Conservation (phyloP, 805 yeast species). For the Sungouiella thailandica region DNA sequence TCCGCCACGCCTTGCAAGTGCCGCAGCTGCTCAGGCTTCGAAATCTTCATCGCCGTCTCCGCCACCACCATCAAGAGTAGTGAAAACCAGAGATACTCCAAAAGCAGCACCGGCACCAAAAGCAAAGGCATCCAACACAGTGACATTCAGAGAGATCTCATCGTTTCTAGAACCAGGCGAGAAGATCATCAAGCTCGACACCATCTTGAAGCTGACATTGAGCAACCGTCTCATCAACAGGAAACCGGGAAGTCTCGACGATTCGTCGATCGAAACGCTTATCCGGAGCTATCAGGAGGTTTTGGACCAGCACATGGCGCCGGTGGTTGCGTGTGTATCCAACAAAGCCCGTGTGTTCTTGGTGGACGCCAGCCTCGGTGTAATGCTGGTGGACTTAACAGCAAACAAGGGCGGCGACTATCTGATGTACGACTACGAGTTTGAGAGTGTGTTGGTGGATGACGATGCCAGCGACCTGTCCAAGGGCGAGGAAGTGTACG, state of each 20-base stretch:
- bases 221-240: constrained; percentile 20
- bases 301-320: constrained; percentile 19
- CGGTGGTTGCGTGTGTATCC: constrained; percentile 36
- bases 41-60: too few relatives aligned
- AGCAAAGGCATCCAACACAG: constrained; percentile 3
- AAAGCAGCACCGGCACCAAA: not conserved
- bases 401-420: constrained; percentile 38
- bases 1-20: not conserved
- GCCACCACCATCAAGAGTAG: not conserved
- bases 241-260: constrained; percentile 17
- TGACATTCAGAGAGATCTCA: constrained; percentile 32
- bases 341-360: constrained; percentile 38
- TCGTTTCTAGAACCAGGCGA: constrained; percentile 28
- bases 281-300: constrained; percentile 18
- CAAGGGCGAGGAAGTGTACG: constrained; percentile 44
- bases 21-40: too few relatives aligned
- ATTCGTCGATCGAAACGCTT: constrained; percentile 27
- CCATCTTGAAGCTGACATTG: constrained; percentile 32
- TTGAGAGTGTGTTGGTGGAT: constrained; percentile 32
- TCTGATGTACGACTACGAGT: constrained; percentile 78
- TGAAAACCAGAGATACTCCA: not conserved
- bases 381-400: constrained; percentile 34
- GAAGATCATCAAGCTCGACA: constrained; percentile 38
- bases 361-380: constrained; percentile 25
- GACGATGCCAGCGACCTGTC: constrained; percentile 6